phyloP scores from a whole-genome alignment of 2,329 filamentous ascomycete species.

The Cladosporium velox region DNA sequence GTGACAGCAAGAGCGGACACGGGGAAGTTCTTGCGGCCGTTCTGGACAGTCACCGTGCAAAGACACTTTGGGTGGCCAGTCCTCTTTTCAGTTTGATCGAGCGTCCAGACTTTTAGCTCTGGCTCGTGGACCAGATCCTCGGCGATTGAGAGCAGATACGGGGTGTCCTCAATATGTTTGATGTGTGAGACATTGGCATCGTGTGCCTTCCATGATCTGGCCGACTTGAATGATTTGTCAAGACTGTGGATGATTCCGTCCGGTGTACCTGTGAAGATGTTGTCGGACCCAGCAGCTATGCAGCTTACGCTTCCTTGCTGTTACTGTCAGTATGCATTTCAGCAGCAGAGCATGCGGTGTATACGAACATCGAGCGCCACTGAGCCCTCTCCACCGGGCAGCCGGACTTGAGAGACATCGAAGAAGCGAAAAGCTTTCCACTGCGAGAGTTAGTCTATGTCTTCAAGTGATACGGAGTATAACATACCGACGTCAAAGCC shows the following conservation, averaged over 20 bases:
- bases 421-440: constrained; percentile 99
- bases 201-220: constrained; percentile 84
- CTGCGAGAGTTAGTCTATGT: constrained; percentile 49
- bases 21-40: constrained; percentile 91
- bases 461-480: background rate
- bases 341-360: background rate
- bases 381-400: constrained; percentile 75
- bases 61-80: constrained; percentile 85
- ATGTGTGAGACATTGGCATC: constrained; percentile 84
- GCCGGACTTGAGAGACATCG: constrained; percentile 82
- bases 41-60: constrained; percentile 81
- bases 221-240: constrained; percentile 81
- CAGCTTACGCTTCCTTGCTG: constrained; percentile 70
- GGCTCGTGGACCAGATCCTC: constrained; percentile 89
- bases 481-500: constrained; percentile 37
- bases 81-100: constrained; percentile 93
- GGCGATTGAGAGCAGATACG: constrained; percentile 79
- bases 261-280: constrained; percentile 81
- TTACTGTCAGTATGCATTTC: constrained; percentile 24
- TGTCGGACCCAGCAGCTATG: constrained; percentile 83
- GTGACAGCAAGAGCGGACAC: constrained; percentile 87
- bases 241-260: constrained; percentile 88
- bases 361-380: constrained; percentile 36
- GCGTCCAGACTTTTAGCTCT: constrained; percentile 92
- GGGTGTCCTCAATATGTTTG: constrained; percentile 85